These are phyloP conservation scores for Fusarium sp. DNA, from an alignment of 2,329 filamentous ascomycete genomes.

Conservation along the genomic window DNA sequence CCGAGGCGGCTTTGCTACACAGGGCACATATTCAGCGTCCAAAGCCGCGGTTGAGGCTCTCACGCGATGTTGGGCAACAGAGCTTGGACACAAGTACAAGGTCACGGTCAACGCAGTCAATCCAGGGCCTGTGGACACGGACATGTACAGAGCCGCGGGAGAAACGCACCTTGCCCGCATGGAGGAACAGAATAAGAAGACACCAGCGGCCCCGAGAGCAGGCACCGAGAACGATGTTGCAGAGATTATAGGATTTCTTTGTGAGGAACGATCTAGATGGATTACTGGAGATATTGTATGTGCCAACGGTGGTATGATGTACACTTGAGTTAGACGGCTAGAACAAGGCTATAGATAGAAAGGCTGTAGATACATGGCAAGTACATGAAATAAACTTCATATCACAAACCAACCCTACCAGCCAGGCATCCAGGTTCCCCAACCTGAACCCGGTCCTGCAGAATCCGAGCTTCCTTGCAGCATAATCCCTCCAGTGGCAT, in stretches of 20 bases:
- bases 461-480: too few relatives aligned
- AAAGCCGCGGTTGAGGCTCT: constrained; percentile 54
- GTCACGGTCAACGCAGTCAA: constrained; percentile 49
- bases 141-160: constrained; percentile 15
- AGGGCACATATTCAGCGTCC: constrained; percentile 37
- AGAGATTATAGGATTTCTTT: constrained; percentile 11
- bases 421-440: too few relatives aligned
- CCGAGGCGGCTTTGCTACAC: constrained; percentile 21
- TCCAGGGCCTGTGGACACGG: constrained; percentile 47
- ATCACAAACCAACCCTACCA: too few relatives aligned
- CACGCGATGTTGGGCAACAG: constrained; percentile 50
- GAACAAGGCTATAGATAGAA: too few relatives aligned
- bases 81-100: constrained; percentile 45
- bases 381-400: too few relatives aligned
- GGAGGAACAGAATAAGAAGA: constrained; percentile 13
- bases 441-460: too few relatives aligned
- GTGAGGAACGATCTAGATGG: constrained; percentile 35
- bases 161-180: constrained; percentile 7
- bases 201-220: constrained; percentile 10
- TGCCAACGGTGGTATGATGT: not conserved
- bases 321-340: too few relatives aligned
- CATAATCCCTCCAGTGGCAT: too few relatives aligned
- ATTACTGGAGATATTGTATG: constrained; percentile 37
- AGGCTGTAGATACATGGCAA: too few relatives aligned
- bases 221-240: constrained; percentile 9